phyloP scores from a whole-genome alignment of 2,329 filamentous ascomycete species.

The Furcasterigmium sp. region DNA sequence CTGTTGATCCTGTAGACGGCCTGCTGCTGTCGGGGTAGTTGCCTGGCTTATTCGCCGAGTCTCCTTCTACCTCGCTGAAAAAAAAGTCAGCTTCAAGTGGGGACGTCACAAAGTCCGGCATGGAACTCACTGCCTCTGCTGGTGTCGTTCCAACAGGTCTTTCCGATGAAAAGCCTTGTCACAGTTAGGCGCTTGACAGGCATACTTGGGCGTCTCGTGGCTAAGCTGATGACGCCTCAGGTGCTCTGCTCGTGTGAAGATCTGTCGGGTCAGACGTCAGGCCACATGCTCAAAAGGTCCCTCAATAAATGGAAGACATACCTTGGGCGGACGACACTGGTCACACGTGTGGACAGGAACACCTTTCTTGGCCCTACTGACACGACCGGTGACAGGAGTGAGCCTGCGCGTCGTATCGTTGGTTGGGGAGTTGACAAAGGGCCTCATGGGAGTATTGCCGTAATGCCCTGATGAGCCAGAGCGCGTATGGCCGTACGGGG shows the following conservation, averaged over 20 bases:
- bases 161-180: constrained; percentile 52
- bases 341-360: constrained; percentile 53
- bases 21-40: constrained; percentile 6
- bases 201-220: constrained; percentile 47
- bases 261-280: constrained; percentile 31
- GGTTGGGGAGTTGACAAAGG: constrained; percentile 26
- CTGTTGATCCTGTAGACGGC: constrained; percentile 11
- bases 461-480: constrained; percentile 16
- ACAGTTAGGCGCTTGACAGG: constrained; percentile 48
- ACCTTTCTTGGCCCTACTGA: constrained; percentile 55
- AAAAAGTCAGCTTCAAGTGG: constrained; percentile 1
- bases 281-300: neutral
- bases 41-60: constrained; percentile 7
- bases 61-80: constrained; percentile 11
- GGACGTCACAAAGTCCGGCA: neutral
- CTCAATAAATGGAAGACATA: constrained; percentile 18
- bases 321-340: constrained; percentile 46
- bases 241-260: constrained; percentile 58
- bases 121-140: constrained; percentile 40
- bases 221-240: constrained; percentile 57
- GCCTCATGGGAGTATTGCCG: constrained; percentile 30
- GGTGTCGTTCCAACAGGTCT: constrained; percentile 55
- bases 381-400: constrained; percentile 51
- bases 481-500: constrained; percentile 17
- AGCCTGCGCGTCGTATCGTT: constrained; percentile 39